These are phyloP conservation scores for Dactylellina sp. DNA, from an alignment of 2,329 filamentous ascomycete genomes.

Conservation along the genomic window DNA sequence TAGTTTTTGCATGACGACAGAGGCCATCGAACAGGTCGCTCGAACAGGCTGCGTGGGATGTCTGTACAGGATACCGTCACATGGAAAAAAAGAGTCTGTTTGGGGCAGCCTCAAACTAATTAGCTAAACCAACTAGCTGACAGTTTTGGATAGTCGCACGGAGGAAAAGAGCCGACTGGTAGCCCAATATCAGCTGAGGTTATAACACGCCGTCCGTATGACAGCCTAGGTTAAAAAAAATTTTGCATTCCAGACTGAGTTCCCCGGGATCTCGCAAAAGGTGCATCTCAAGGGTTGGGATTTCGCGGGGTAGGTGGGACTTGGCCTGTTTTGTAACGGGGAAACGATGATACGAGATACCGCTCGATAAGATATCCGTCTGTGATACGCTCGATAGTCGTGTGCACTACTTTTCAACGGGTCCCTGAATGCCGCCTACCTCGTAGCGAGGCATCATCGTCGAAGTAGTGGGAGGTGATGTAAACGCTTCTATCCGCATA, in stretches of 20 bases:
- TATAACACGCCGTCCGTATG: slow-evolving; percentile 21
- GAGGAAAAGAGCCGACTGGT: slow-evolving; percentile 56
- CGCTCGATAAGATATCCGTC: slow-evolving; percentile 16
- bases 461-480: too few relatives aligned
- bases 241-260: background rate
- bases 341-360: slow-evolving; percentile 53
- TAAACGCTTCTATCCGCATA: too few relatives aligned
- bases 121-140: background rate
- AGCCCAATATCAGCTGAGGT: slow-evolving; percentile 7
- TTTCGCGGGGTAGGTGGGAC: slow-evolving; percentile 29
- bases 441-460: background rate
- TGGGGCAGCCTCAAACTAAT: slow-evolving; percentile 14
- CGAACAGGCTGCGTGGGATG: too few relatives aligned
- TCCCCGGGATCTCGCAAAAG: background rate
- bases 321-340: slow-evolving; percentile 34
- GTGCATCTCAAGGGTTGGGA: background rate
- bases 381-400: background rate
- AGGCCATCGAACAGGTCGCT: background rate
- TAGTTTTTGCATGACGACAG: slow-evolving; percentile 42
- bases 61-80: too few relatives aligned
- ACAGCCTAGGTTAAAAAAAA: slow-evolving; percentile 15
- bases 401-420: background rate
- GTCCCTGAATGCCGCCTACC: background rate
- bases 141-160: background rate
- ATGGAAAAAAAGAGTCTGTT: slow-evolving; percentile 28